Evolutionary conservation across 139 green algal genomes (phyloP), one percentile per base, ranked within the genome.

Genomic region (Chlorella sp.): DNA sequence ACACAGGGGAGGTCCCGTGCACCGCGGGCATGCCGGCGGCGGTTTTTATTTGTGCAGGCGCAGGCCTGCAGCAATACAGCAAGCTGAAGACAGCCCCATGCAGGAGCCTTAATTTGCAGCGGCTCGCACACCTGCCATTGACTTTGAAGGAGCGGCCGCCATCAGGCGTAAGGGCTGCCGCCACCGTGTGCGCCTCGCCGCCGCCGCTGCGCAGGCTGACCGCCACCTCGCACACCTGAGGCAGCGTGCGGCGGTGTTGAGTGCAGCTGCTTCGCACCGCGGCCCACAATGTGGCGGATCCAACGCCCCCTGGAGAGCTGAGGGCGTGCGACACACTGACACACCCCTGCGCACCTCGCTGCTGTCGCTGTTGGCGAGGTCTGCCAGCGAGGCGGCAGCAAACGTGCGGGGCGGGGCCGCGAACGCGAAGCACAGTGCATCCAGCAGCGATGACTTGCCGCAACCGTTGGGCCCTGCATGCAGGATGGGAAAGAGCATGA

Each of bases 371-470:
- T 74, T 86, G 56, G 72, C 62, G 0, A 86, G 70, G 14, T 80
- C 81, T 3, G 72, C 20, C 7, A 86, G 40, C 4, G 68, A 70
- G 2, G 54, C 56, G 0, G 64, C 72, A 1, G 40, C 70, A 64
- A 86, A 81, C 38, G 40, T 38, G 40, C 58, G 54, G 1, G 40
- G 6, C 7, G 81, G 81, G 4, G 56, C 69, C 3, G 81, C 81
- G 38, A 80, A 86, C 1, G 88, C 90, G 41, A 92, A 93, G 26
- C 83, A 81, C 2, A 93, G 30, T 8, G 86, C 88, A 51, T 93
- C 89, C 38, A 94, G 82, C 38, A 94, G 86, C 14, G 85, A 87
- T 46, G 83, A 90, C 85, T 94, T 94, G 85, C 91, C 91, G 43
- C 84, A 85, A 54, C 91, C 91, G 58, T 94, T 94, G 43, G 86